phyloP scores from a whole-genome alignment of 2,329 filamentous ascomycete species.

The Penicillium brevicompactum region DNA sequence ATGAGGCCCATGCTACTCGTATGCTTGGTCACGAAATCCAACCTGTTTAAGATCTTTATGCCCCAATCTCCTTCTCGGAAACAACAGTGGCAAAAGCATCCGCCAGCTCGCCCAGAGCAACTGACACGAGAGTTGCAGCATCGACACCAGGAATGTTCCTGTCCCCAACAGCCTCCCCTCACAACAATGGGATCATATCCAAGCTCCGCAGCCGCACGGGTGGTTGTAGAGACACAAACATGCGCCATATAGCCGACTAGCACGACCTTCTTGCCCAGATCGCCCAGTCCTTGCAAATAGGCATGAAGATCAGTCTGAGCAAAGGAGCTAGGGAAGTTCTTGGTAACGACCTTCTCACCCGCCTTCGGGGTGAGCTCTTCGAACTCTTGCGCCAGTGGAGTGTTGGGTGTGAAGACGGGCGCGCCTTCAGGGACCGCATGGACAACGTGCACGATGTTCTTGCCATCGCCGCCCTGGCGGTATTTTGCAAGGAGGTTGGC shows the following conservation, averaged over 20 bases:
- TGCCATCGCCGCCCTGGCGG: conserved; percentile 49
- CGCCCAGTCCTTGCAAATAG: conserved; percentile 52
- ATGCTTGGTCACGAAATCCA: background rate
- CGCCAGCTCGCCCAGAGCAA: conserved; percentile 60
- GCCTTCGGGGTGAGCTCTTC: conserved; percentile 57
- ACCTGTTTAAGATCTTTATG: background rate
- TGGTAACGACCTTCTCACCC: conserved; percentile 61
- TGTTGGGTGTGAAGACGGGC: conserved; percentile 67
- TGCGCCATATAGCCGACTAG: conserved; percentile 53
- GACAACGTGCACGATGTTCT: conserved; percentile 62
- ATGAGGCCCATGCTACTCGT: background rate
- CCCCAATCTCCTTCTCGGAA: conserved; percentile 30
- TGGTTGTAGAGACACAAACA: conserved; percentile 65
- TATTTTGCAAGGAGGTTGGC: conserved; percentile 61
- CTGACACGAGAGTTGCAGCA: conserved; percentile 51
- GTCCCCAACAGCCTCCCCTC: conserved; percentile 65
- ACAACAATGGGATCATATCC: conserved; percentile 67
- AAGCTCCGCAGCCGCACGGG: conserved; percentile 60
- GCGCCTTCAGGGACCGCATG: conserved; percentile 63
- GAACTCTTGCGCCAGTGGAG: conserved; percentile 62
- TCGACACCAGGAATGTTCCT: conserved; percentile 65
- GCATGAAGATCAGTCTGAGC: conserved; percentile 61
- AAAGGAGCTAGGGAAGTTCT: conserved; percentile 63
- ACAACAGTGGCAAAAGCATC: conserved; percentile 67
- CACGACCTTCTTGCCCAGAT: conserved; percentile 60